Conservation (phyloP, 768 basidiomycete species). For the Calvatia gigantea region DNA sequence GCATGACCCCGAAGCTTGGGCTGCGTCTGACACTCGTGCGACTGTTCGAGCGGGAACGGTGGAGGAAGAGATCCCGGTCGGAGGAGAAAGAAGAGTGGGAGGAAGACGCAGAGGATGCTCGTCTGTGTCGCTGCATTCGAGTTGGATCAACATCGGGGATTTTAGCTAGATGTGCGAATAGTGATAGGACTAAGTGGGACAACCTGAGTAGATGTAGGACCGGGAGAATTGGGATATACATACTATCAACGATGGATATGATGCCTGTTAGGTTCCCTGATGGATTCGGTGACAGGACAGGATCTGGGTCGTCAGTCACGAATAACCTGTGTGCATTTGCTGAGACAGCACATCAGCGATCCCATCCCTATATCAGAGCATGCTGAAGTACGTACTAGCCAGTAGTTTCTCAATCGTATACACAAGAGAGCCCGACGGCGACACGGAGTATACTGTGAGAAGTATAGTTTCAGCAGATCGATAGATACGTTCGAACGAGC, state of each 20-base stretch:
- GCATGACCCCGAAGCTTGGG: constrained; percentile 22
- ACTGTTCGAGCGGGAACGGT: constrained; percentile 41
- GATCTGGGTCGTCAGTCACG: constrained; percentile 63
- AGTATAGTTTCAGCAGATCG: constrained; percentile 2
- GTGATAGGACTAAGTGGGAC: constrained; percentile 69
- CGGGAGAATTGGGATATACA: constrained; percentile 21
- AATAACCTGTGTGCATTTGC: constrained; percentile 81
- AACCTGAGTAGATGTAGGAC: background rate
- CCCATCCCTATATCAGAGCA: background rate
- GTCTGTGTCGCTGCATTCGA: constrained; percentile 74
- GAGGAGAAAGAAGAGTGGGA: constrained; percentile 43
- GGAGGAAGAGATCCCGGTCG: constrained; percentile 33
- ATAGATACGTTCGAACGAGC: background rate
- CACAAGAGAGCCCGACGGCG: constrained; percentile 56
- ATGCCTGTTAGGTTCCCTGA: constrained; percentile 62
- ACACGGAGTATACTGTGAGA: constrained; percentile 67
- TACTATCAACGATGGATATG: constrained; percentile 83
- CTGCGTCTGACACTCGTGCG: constrained; percentile 31
- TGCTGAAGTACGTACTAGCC: constrained; percentile 56
- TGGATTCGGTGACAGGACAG: constrained; percentile 36
- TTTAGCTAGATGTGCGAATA: constrained; percentile 74
- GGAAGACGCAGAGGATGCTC: constrained; percentile 73
- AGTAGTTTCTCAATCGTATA: constrained; percentile 80
- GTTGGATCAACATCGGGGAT: constrained; percentile 75
- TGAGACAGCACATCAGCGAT: constrained; percentile 24